phyloP scores from a whole-genome alignment of 805 yeast genomes.

The Candida ficus region DNA sequence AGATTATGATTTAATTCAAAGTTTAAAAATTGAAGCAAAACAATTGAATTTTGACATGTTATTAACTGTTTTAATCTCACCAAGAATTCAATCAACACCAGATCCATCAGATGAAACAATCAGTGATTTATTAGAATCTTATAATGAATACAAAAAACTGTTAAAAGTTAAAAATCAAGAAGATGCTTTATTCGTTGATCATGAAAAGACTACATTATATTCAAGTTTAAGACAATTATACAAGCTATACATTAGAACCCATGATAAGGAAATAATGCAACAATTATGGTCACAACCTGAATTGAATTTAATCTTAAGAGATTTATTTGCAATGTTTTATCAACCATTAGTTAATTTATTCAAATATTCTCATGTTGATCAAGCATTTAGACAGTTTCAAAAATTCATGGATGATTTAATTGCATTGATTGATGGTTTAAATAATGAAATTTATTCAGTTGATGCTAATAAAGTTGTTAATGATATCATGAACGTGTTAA shows the following conservation, averaged over 20 bases:
- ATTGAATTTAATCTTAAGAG: slow-evolving; percentile 67
- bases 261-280: slow-evolving; percentile 71
- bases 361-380: slow-evolving; percentile 58
- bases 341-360: slow-evolving; percentile 69
- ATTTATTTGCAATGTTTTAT: slow-evolving; percentile 65
- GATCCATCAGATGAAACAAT: slow-evolving; percentile 12
- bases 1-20: slow-evolving; percentile 26
- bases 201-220: slow-evolving; percentile 32
- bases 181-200: slow-evolving; percentile 15
- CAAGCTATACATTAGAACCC: slow-evolving; percentile 57
- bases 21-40: slow-evolving; percentile 19
- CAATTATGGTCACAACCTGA: slow-evolving; percentile 85
- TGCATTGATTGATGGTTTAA: slow-evolving; percentile 43
- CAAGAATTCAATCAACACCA: slow-evolving; percentile 10
- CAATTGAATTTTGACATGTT: slow-evolving; percentile 17
- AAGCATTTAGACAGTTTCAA: slow-evolving; percentile 60
- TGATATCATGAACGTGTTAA: slow-evolving; percentile 57
- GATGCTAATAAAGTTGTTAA: slow-evolving; percentile 63
- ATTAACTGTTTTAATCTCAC: slow-evolving; percentile 21
- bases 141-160: slow-evolving; percentile 21
- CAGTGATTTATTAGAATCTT: slow-evolving; percentile 22
- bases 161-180: slow-evolving; percentile 21
- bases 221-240: slow-evolving; percentile 56
- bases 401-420: slow-evolving; percentile 65
- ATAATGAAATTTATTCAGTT: slow-evolving; percentile 43